Conservation (phyloP, 306 rosid species). For the Rosa persica region DNA sequence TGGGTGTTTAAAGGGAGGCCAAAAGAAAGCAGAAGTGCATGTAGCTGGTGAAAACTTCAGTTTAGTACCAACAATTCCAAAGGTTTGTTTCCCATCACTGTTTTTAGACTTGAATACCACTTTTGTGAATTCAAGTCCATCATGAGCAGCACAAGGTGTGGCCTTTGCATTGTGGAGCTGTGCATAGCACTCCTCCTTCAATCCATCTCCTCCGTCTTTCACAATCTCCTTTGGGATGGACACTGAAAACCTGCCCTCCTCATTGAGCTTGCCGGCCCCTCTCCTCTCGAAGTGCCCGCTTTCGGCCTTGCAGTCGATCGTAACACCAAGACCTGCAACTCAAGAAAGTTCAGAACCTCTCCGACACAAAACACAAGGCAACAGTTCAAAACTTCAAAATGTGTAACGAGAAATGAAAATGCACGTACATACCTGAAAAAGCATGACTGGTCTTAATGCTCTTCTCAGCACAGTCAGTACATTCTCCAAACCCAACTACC, state of each 20-base stretch:
- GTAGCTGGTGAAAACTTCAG: slow-evolving; percentile 67
- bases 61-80: slow-evolving; percentile 47
- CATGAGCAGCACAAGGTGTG: slow-evolving; percentile 63
- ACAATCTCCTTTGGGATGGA: slow-evolving; percentile 55
- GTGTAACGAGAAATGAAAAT: neutral
- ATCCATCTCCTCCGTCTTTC: slow-evolving; percentile 38
- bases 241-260: slow-evolving; percentile 69
- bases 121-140: slow-evolving; percentile 48
- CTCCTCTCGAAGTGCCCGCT: slow-evolving; percentile 61
- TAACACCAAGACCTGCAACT: slow-evolving; percentile 59
- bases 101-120: slow-evolving; percentile 48
- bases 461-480: slow-evolving; percentile 62
- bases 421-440: slow-evolving; percentile 57
- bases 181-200: slow-evolving; percentile 81
- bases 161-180: slow-evolving; percentile 69
- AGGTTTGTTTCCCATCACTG: slow-evolving; percentile 46
- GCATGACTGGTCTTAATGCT: slow-evolving; percentile 60
- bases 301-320: slow-evolving; percentile 65
- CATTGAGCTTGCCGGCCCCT: slow-evolving; percentile 57
- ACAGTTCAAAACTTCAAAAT: neutral
- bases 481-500: slow-evolving; percentile 82
- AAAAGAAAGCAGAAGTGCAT: slow-evolving; percentile 62
- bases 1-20: slow-evolving; percentile 55
- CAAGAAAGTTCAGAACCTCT: neutral
- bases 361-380: neutral